Evolutionary conservation across 2,329 filamentous ascomycete genomes (phyloP).

Genomic region (Monilinia laxa): DNA sequence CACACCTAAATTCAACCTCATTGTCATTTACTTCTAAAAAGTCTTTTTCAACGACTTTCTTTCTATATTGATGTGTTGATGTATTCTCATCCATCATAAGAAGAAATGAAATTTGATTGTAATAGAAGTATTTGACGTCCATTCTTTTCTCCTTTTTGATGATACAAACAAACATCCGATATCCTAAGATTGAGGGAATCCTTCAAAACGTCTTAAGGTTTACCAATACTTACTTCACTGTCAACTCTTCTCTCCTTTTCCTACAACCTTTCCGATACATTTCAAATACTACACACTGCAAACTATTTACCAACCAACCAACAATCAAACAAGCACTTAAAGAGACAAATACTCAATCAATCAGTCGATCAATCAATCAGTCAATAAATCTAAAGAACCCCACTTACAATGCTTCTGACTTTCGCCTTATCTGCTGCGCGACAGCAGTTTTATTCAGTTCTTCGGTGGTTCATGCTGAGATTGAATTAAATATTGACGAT

Average conservation of each 20-base stretch:
- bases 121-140: slow-evolving; percentile 27
- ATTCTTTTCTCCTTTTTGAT: slow-evolving; percentile 25
- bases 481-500: slow-evolving; percentile 36
- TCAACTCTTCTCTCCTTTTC: background rate
- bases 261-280: background rate
- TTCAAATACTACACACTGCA: background rate
- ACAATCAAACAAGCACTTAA: too few species aligned
- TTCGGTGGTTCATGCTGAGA: slow-evolving; percentile 40
- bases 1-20: background rate
- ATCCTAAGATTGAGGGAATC: slow-evolving; percentile 6
- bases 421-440: slow-evolving; percentile 32
- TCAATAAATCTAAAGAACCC: background rate
- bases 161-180: background rate
- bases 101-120: background rate
- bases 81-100: background rate
- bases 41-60: slow-evolving; percentile 2
- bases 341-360: too few species aligned
- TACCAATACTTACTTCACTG: background rate
- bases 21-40: slow-evolving; percentile 15
- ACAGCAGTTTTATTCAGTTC: slow-evolving; percentile 32
- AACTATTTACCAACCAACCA: background rate
- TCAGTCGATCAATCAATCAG: too few species aligned
- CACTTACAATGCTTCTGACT: slow-evolving; percentile 31
- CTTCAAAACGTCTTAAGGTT: background rate
- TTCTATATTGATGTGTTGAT: background rate